These are phyloP conservation scores for Geotrichum carabidarum DNA, from an alignment of 1,139 yeast species.

Conservation along the genomic window DNA sequence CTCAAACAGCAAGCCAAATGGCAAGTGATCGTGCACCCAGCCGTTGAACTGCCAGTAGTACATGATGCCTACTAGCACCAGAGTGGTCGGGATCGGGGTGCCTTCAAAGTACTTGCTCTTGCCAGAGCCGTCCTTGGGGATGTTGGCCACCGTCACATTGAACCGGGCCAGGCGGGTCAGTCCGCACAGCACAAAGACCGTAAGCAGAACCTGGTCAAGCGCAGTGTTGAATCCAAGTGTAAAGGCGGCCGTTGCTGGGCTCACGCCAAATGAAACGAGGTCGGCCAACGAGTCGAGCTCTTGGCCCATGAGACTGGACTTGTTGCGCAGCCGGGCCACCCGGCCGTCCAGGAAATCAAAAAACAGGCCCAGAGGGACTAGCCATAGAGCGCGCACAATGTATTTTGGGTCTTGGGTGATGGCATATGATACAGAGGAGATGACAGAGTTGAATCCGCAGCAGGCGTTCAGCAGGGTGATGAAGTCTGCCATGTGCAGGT, in stretches of 20 bases:
- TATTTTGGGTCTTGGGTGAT: constrained; percentile 40
- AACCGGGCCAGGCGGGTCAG: constrained; percentile 90
- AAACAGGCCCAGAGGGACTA: constrained; percentile 81
- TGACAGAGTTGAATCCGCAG: constrained; percentile 80
- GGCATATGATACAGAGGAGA: constrained; percentile 73
- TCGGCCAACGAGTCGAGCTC: constrained; percentile 96
- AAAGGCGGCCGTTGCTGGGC: constrained; percentile 90
- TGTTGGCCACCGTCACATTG: constrained; percentile 85
- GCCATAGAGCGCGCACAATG: constrained; percentile 83
- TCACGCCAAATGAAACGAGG: constrained; percentile 84
- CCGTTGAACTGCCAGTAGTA: constrained; percentile 52
- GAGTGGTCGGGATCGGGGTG: constrained; percentile 86
- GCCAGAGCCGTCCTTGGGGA: constrained; percentile 80
- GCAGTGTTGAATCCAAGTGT: constrained; percentile 85
- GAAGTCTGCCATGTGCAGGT: constrained; percentile 88
- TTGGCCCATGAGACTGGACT: constrained; percentile 92
- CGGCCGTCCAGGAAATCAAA: constrained; percentile 96
- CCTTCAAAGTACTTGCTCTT: constrained; percentile 84
- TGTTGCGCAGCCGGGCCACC: constrained; percentile 90
- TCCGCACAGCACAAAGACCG: constrained; percentile 89
- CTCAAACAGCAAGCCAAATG: constrained; percentile 52
- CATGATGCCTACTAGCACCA: constrained; percentile 68
- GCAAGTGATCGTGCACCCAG: constrained; percentile 46
- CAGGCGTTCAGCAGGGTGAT: constrained; percentile 80
- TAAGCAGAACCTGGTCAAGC: constrained; percentile 65